Percentiles rank a stretch among this genome's conserved stretches.
Evolutionary conservation across 768 basidiomycete genomes (phyloP).

Genomic region (Bullera alba): DNA sequence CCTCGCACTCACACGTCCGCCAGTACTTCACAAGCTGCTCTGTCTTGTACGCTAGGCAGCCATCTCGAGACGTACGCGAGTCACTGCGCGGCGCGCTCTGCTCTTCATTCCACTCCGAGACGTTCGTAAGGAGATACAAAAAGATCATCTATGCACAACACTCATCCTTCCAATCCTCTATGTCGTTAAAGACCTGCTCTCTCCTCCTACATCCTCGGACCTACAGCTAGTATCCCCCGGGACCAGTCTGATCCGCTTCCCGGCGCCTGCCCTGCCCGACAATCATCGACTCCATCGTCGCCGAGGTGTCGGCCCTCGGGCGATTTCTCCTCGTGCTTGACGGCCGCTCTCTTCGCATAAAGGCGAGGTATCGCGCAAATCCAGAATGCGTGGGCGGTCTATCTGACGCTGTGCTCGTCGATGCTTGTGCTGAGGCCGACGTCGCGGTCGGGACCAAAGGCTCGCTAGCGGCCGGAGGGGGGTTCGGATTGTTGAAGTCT

Average conservation of each 20-base stretch:
- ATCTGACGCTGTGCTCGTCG: conserved; percentile 3
- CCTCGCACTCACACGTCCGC: no score
- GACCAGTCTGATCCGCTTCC: conserved; percentile 30
- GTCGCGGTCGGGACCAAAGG: background rate
- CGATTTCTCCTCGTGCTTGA: conserved; percentile 1
- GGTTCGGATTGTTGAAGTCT: conserved; percentile 29
- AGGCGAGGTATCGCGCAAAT: conserved; percentile 40
- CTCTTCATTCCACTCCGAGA: no score
- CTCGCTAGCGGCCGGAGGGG: conserved; percentile 3
- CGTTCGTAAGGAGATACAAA: no score
- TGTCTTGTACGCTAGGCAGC: no score
- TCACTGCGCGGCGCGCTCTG: no score
- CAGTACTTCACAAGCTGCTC: no score
- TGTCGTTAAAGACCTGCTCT: background rate
- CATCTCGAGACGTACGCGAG: no score
- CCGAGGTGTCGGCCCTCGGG: background rate
- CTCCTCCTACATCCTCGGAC: background rate
- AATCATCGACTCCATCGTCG: background rate
- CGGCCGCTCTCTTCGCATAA: conserved; percentile 35
- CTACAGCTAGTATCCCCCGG: conserved; percentile 15
- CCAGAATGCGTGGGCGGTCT: conserved; percentile 29
- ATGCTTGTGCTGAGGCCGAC: conserved; percentile 6
- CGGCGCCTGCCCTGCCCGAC: conserved; percentile 17
- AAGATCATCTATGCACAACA: no score
- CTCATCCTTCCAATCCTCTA: no score